phyloP scores from a whole-genome alignment of 2,329 filamentous ascomycete genomes.

The Chaetomiaceae sp. region DNA sequence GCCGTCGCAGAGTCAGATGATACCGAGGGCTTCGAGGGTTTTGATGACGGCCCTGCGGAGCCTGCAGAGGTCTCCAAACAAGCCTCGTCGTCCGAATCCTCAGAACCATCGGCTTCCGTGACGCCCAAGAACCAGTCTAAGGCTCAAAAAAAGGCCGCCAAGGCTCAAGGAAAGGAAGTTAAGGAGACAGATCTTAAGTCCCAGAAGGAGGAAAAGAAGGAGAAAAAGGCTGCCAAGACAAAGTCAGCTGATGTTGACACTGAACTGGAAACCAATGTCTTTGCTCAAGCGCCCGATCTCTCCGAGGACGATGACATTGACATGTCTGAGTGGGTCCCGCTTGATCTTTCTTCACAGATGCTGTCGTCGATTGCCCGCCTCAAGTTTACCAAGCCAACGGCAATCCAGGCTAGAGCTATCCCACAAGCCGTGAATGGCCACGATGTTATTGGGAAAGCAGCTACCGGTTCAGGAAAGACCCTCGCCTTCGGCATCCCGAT shows the following conservation, averaged over 20 bases:
- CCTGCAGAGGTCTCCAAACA: constrained; percentile 2
- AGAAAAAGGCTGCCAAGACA: constrained; percentile 33
- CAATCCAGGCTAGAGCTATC: constrained; percentile 75
- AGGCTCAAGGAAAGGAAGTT: constrained; percentile 12
- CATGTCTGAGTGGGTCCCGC: constrained; percentile 70
- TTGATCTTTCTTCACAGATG: constrained; percentile 68
- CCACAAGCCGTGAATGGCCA: constrained; percentile 77
- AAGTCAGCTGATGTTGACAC: constrained; percentile 34
- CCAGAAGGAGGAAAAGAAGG: constrained; percentile 27
- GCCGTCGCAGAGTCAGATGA: constrained; percentile 24
- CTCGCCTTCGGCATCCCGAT: constrained; percentile 93
- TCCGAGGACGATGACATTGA: constrained; percentile 59
- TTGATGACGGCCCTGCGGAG: constrained; percentile 28
- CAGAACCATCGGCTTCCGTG: not conserved
- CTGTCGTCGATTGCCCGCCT: constrained; percentile 73
- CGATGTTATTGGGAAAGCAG: constrained; percentile 92
- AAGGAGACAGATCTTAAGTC: constrained; percentile 29
- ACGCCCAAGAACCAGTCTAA: constrained; percentile 25
- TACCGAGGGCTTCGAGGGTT: constrained; percentile 33
- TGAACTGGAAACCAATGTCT: constrained; percentile 46
- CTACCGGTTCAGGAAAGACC: constrained; percentile 95
- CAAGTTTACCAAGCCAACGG: constrained; percentile 74
- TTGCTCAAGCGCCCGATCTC: constrained; percentile 52
- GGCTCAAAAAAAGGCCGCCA: constrained; percentile 25
- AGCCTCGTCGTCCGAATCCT: not conserved